Percentiles rank a stretch among this genome's conserved stretches.
Evolutionary conservation across 2,329 filamentous ascomycete genomes (phyloP).

Genomic region (Biscogniauxia mediterranea): DNA sequence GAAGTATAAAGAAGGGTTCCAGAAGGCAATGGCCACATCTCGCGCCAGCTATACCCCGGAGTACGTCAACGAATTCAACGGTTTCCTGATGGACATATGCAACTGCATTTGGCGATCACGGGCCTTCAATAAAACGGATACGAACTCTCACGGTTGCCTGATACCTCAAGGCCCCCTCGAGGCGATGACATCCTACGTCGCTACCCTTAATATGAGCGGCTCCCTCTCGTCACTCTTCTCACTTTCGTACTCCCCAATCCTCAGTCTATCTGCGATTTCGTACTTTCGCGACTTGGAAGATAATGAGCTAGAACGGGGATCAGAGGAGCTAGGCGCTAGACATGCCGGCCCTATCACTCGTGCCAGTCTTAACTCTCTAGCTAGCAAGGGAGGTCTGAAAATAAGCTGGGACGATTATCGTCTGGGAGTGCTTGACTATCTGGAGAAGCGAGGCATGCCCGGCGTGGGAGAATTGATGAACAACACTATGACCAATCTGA

Average conservation of each 20-base stretch:
- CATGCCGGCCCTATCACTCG: conserved; percentile 71
- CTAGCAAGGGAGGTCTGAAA: conserved; percentile 61
- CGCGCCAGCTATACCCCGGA: conserved; percentile 49
- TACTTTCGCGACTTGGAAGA: conserved; percentile 59
- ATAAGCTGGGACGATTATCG: conserved; percentile 74
- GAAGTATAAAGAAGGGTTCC: conserved; percentile 72
- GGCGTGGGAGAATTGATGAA: conserved; percentile 74
- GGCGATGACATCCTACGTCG: conserved; percentile 47
- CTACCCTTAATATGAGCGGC: conserved; percentile 45
- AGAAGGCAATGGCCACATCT: conserved; percentile 41
- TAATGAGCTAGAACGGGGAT: conserved; percentile 42
- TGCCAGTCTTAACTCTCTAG: conserved; percentile 60
- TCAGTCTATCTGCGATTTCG: conserved; percentile 55
- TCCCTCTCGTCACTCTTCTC: conserved; percentile 52
- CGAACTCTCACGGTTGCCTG: conserved; percentile 58
- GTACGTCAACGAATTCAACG: conserved; percentile 72
- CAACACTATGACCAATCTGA: conserved; percentile 76
- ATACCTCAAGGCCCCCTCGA: conserved; percentile 44
- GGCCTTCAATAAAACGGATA: conserved; percentile 65
- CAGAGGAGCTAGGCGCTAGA: conserved; percentile 42
- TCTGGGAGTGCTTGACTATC: conserved; percentile 65
- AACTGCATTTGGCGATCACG: conserved; percentile 78
- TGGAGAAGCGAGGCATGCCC: conserved; percentile 61
- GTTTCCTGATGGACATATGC: conserved; percentile 82
- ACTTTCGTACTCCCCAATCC: conserved; percentile 56